phyloP scores from a whole-genome alignment of 2,329 filamentous ascomycete genomes.

The Pyrenophora seminiperda region DNA sequence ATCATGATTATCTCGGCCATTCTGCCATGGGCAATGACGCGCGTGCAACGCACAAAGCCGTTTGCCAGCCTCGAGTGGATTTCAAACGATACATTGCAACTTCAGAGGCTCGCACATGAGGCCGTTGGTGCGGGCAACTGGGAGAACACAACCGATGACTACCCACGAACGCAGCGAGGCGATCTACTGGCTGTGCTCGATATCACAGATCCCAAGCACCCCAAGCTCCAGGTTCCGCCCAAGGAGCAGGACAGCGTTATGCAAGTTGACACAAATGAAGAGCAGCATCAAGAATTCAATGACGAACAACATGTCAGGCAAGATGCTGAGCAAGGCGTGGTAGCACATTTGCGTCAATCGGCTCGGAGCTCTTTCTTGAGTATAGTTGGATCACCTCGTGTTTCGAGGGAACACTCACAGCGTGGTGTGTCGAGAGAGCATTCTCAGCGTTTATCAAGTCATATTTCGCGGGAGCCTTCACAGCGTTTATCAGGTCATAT shows the following conservation, averaged over 20 bases:
- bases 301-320: too few relatives aligned
- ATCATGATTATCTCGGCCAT: slow-evolving; percentile 15
- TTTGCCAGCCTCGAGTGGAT: slow-evolving; percentile 18
- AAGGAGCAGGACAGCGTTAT: too few relatives aligned
- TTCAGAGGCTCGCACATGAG: slow-evolving; percentile 32
- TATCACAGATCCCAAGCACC: slow-evolving; percentile 1
- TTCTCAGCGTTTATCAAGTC: background rate
- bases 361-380: background rate
- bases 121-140: slow-evolving; percentile 16
- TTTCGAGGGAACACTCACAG: background rate
- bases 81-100: slow-evolving; percentile 22
- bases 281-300: too few relatives aligned
- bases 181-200: slow-evolving; percentile 11
- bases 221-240: background rate
- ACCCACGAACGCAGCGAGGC: slow-evolving; percentile 5
- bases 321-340: too few relatives aligned
- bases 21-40: background rate
- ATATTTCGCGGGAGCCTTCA: background rate
- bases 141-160: slow-evolving; percentile 5
- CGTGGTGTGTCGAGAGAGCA: too few relatives aligned
- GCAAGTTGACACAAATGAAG: background rate
- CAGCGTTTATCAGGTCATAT: background rate
- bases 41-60: slow-evolving; percentile 4
- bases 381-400: slow-evolving; percentile 1
- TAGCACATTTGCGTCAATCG: too few relatives aligned